Conservation (phyloP, 2,329 filamentous ascomycete genomes). For the Colletotrichum horii region DNA sequence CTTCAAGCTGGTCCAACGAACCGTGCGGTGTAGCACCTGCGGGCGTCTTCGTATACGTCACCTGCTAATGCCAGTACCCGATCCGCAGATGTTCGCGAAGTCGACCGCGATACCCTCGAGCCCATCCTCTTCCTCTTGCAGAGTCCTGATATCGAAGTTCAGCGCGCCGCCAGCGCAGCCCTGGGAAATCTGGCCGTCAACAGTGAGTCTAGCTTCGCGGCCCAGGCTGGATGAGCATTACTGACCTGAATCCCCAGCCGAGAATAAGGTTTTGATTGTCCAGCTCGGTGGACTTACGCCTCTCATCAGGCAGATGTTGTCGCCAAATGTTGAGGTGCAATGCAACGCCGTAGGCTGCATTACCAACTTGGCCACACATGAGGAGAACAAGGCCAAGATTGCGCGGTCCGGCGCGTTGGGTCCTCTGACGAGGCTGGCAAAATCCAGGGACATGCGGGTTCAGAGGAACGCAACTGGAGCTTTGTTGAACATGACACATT, state of each 20-base stretch:
- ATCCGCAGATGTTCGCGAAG: slow-evolving; percentile 86
- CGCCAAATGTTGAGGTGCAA: slow-evolving; percentile 95
- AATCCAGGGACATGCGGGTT: slow-evolving; percentile 98
- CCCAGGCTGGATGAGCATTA: not conserved
- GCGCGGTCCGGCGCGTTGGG: slow-evolving; percentile 91
- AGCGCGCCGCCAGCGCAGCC: slow-evolving; percentile 93
- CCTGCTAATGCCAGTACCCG: not conserved
- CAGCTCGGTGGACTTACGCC: slow-evolving; percentile 87
- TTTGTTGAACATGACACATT: slow-evolving; percentile 98
- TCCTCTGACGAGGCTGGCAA: slow-evolving; percentile 88
- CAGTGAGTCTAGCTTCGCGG: slow-evolving; percentile 62
- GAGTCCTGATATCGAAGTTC: slow-evolving; percentile 95
- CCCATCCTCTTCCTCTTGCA: slow-evolving; percentile 95
- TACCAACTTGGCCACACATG: slow-evolving; percentile 96
- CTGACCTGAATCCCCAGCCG: slow-evolving; percentile 61
- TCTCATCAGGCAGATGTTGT: slow-evolving; percentile 98
- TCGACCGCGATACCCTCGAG: slow-evolving; percentile 92
- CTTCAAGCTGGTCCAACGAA: not conserved
- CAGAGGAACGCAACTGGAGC: slow-evolving; percentile 97
- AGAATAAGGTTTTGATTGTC: slow-evolving; percentile 98
- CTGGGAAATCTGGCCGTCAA: slow-evolving; percentile 97
- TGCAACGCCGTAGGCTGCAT: slow-evolving; percentile 99
- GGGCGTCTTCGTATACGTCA: not conserved
- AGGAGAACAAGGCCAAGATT: slow-evolving; percentile 99
- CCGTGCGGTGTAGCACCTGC: not conserved